Percentiles rank a stretch among this genome's conserved stretches.
Conservation (phyloP, 148 eudicot genomes). For the Chenopodium quinoa region DNA sequence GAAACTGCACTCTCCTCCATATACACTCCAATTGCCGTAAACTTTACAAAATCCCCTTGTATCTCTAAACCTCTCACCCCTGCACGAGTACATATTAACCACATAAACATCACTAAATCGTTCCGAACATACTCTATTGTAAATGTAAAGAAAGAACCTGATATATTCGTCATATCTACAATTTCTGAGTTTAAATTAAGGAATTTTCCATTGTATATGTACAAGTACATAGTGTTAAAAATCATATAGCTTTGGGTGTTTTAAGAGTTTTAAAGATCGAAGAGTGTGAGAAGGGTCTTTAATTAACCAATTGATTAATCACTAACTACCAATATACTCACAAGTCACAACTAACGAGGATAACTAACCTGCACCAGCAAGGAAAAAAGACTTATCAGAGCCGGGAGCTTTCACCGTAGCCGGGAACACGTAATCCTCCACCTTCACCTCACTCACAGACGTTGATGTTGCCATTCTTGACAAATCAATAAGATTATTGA, state of each 20-base stretch:
- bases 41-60: conserved; percentile 52
- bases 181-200: no score
- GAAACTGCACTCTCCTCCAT: conserved; percentile 49
- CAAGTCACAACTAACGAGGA: background rate
- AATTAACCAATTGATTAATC: no score
- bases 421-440: conserved; percentile 57
- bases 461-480: conserved; percentile 23
- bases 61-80: conserved; percentile 73
- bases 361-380: conserved; percentile 67
- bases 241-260: no score
- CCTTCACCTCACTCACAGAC: conserved; percentile 33
- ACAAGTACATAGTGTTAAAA: no score
- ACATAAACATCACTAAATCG: background rate
- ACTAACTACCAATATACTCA: no score
- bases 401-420: conserved; percentile 59
- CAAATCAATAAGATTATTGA: background rate
- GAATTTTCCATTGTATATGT: no score
- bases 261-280: no score
- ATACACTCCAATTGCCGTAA: conserved; percentile 73
- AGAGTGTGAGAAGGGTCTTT: no score
- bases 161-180: no score
- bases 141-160: no score
- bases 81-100: conserved; percentile 21
- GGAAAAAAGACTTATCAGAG: conserved; percentile 51
- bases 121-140: no score